These are phyloP conservation scores for Cryptosporidium parvum DNA, from an alignment of 169 alveolate species.

Conservation along the genomic window DNA sequence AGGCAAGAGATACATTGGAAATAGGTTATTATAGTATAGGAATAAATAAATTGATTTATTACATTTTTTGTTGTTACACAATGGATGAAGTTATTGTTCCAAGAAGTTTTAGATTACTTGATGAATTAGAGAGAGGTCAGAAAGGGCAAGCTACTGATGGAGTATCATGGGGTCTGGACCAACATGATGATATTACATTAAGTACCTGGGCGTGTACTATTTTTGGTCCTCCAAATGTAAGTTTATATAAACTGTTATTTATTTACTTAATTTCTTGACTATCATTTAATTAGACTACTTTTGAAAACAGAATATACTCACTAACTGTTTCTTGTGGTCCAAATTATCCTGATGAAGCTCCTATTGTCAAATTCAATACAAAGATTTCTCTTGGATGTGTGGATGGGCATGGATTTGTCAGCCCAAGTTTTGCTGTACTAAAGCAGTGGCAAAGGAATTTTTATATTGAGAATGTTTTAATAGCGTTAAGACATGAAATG, in stretches of 20 bases:
- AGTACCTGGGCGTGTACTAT: constrained; percentile 95
- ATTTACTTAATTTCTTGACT: background rate
- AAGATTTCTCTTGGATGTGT: constrained; percentile 93
- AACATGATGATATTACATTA: constrained; percentile 93
- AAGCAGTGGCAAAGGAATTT: constrained; percentile 92
- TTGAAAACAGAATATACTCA: constrained; percentile 95
- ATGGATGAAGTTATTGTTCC: constrained; percentile 91
- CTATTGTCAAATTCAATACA: constrained; percentile 93
- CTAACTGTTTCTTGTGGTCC: constrained; percentile 93
- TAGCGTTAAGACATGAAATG: constrained; percentile 93
- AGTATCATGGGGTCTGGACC: constrained; percentile 94
- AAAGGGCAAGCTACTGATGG: constrained; percentile 96
- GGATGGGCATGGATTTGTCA: constrained; percentile 89
- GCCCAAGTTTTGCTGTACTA: constrained; percentile 83
- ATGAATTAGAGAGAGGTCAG: constrained; percentile 97
- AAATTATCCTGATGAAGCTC: constrained; percentile 95
- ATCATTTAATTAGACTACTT: constrained; percentile 87
- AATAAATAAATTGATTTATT: background rate
- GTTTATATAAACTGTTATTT: background rate
- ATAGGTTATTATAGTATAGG: background rate
- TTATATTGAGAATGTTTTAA: constrained; percentile 91
- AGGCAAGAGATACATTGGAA: background rate
- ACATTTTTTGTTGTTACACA: background rate
- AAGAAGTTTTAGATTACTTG: constrained; percentile 96
- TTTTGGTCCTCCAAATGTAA: constrained; percentile 93